These are phyloP conservation scores for Sphaceloma murrayae DNA, from an alignment of 2,329 filamentous ascomycete species.

Conservation along the genomic window DNA sequence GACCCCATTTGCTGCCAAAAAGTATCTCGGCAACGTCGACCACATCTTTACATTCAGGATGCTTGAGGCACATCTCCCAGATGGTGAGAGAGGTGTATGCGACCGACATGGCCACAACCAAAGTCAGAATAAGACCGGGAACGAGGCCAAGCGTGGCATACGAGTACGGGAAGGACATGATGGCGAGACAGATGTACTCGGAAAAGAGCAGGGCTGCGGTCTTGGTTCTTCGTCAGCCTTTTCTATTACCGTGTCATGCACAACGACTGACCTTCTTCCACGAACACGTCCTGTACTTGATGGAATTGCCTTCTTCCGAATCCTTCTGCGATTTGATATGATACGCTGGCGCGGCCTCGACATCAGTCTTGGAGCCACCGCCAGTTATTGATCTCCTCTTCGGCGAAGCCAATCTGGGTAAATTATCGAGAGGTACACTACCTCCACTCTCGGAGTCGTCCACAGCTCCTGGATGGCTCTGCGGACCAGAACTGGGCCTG, in stretches of 20 bases:
- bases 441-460: constrained; percentile 23
- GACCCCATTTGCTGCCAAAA: constrained; percentile 67
- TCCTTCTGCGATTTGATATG: constrained; percentile 59
- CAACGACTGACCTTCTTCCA: constrained; percentile 76
- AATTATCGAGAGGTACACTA: constrained; percentile 28
- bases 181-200: constrained; percentile 86
- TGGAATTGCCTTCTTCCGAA: constrained; percentile 64
- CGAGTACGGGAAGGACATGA: constrained; percentile 94
- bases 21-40: constrained; percentile 94
- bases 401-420: constrained; percentile 35
- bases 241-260: not conserved
- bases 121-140: constrained; percentile 73
- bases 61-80: constrained; percentile 77
- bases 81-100: constrained; percentile 68
- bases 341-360: constrained; percentile 34
- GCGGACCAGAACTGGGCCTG: constrained; percentile 21
- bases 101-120: constrained; percentile 66
- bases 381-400: constrained; percentile 29
- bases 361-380: constrained; percentile 19
- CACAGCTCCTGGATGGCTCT: constrained; percentile 20
- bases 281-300: constrained; percentile 86
- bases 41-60: constrained; percentile 84
- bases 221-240: too few species aligned
- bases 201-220: constrained; percentile 84
- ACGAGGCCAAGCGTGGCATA: constrained; percentile 82